Conservation (phyloP, 768 basidiomycete genomes). For the Pleurotus tuber-regium region DNA sequence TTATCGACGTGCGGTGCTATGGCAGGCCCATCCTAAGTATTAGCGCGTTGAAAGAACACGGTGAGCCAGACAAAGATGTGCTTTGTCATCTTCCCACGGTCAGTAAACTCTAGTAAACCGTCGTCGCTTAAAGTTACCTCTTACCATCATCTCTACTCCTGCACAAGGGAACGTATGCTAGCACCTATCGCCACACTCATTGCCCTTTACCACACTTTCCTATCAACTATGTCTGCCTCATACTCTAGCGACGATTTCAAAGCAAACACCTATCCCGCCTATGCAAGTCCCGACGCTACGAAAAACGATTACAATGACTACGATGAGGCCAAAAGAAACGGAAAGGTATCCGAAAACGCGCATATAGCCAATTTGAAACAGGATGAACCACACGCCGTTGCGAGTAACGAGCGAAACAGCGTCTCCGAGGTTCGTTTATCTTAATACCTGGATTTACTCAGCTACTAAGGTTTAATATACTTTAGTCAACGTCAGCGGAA, state of each 20-base stretch:
- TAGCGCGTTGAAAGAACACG: too few species aligned
- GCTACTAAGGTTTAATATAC: background rate
- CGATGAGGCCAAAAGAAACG: background rate
- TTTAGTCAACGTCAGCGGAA: background rate
- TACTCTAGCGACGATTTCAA: background rate
- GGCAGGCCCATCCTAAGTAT: too few species aligned
- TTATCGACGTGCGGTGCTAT: too few species aligned
- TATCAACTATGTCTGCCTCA: background rate
- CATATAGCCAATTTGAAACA: background rate
- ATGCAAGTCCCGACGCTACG: background rate
- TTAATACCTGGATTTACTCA: background rate
- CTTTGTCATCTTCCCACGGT: too few species aligned
- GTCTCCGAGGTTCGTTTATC: background rate
- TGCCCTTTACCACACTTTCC: constrained; percentile 8
- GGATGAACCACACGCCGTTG: background rate
- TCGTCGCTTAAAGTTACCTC: too few species aligned
- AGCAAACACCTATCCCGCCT: too few species aligned
- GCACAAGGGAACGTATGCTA: too few species aligned
- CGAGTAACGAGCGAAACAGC: background rate
- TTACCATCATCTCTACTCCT: too few species aligned
- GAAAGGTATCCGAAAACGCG: background rate
- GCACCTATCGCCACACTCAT: constrained; percentile 9
- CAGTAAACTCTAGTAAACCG: too few species aligned
- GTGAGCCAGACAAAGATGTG: too few species aligned
- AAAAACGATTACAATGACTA: background rate